Conservation (phyloP, 352 stramenopile species). For the Hyaloperonospora brassicae region DNA sequence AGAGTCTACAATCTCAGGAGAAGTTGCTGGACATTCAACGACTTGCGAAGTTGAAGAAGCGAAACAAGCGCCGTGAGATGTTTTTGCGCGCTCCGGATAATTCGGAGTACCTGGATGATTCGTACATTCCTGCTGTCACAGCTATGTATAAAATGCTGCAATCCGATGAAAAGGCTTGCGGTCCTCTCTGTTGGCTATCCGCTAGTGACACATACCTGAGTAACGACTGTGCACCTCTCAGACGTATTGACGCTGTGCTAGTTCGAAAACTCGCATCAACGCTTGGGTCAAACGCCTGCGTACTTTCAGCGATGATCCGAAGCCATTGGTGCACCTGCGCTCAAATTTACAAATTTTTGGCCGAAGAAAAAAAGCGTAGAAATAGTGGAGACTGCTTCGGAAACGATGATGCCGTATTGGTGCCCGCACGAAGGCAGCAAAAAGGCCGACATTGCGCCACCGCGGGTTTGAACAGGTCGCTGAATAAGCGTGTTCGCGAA, state of each 20-base stretch:
- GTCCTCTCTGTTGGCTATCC: constrained; percentile 35
- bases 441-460: constrained; percentile 12
- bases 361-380: constrained; percentile 15
- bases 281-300: constrained; percentile 36
- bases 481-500: constrained; percentile 29
- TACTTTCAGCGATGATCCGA: constrained; percentile 36
- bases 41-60: constrained; percentile 27
- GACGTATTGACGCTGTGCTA: constrained; percentile 33
- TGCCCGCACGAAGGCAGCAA: constrained; percentile 10
- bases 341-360: constrained; percentile 27
- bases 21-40: constrained; percentile 47
- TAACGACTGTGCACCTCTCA: constrained; percentile 7
- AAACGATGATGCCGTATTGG: constrained; percentile 1
- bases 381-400: constrained; percentile 22
- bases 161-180: constrained; percentile 26
- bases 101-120: constrained; percentile 67
- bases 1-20: constrained; percentile 51
- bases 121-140: constrained; percentile 36
- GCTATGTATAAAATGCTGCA: constrained; percentile 14
- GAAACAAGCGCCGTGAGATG: constrained; percentile 30
- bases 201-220: neutral
- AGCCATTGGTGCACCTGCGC: constrained; percentile 29
- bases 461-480: constrained; percentile 15
- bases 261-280: constrained; percentile 40
- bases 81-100: constrained; percentile 41